Base-by-base conservation (phyloP, 2,329 filamentous ascomycete genomes). In the Penicillium sp. region DNA sequence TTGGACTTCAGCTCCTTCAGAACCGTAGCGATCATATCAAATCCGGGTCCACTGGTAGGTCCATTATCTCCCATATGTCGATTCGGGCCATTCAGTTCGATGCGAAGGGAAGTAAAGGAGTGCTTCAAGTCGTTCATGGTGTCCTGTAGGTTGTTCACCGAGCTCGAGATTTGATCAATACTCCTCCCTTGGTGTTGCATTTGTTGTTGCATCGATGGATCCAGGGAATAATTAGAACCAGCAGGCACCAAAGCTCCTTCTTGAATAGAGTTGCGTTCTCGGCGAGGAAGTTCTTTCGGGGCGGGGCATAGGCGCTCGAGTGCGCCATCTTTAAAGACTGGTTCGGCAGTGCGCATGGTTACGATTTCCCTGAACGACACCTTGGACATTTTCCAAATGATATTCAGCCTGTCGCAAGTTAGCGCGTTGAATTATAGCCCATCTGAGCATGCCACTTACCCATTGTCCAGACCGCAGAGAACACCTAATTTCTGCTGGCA, bases 371-470 rank as follows among this genome's bases (percentile, higher is more conserved):
- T 56, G 41, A 69, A 69, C 0, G 67, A 61, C 2, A 70, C 60
- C 40, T 69, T 69, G 5, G 64, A 60, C 42, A 70, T 52, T 46
- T 68, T 70, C 67, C 67, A 70, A 16, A 70, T 61, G n/a, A 69
- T 57, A 42, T 66, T 69, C 11, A 61, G 59, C 11, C 67, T 70
- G 36, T 23, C 28, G 6, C 11, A 6, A 35, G 9, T 49, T 26
- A 54, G 50, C 10, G 20, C 8, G 8, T n/a, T 20, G 11, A 26
- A 37, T 6, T 7, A 37, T 20, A 32, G n/a, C 22, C 7, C 9
- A 40, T 32, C 31, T 31, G 16, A 34, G 9, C 35, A 44, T 40
- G 32, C 23, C 36, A 60, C 66, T 48, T 59, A 70, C 67, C 66
- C 65, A 53, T 61, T 62, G 23, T 68, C 64, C 28, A 69, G 51